These are phyloP conservation scores for Amylocarpus encephaloides DNA, from an alignment of 2,329 filamentous ascomycete species.

Conservation along the genomic window DNA sequence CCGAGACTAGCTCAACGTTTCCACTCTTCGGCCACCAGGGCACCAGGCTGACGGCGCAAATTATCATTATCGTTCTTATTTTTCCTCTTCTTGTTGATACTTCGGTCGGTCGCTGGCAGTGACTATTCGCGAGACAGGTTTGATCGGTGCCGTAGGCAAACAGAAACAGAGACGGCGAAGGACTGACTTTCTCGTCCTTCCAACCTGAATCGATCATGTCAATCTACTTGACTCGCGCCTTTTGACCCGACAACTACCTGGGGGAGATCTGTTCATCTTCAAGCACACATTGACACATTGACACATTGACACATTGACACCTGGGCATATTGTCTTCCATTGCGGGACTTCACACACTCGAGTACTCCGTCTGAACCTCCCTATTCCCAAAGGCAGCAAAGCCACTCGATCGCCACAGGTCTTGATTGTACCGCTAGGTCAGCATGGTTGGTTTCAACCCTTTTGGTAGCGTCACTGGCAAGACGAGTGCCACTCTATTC, in stretches of 20 bases:
- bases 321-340: no score
- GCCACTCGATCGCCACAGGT: not conserved
- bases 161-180: not conserved
- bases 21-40: not conserved
- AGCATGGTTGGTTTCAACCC: slow-evolving; percentile 32
- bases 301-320: not conserved
- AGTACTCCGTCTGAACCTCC: not conserved
- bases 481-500: slow-evolving; percentile 31
- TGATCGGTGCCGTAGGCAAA: not conserved
- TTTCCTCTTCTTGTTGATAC: not conserved
- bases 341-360: no score
- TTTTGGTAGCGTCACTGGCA: slow-evolving; percentile 30
- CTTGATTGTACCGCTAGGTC: slow-evolving; percentile 2
- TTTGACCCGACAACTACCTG: not conserved
- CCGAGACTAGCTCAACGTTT: not conserved
- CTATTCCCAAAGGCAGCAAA: not conserved
- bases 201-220: not conserved
- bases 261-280: no score
- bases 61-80: not conserved
- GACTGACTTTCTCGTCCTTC: not conserved
- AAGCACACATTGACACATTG: not conserved
- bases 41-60: slow-evolving; percentile 1
- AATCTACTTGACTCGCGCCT: slow-evolving; percentile 4
- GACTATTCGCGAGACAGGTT: not conserved
- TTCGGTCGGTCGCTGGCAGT: not conserved